Evolutionary conservation across 139 green algal genomes (phyloP), one percentile per base, ranked within the genome.

Genomic region (Closterium sp.): DNA sequence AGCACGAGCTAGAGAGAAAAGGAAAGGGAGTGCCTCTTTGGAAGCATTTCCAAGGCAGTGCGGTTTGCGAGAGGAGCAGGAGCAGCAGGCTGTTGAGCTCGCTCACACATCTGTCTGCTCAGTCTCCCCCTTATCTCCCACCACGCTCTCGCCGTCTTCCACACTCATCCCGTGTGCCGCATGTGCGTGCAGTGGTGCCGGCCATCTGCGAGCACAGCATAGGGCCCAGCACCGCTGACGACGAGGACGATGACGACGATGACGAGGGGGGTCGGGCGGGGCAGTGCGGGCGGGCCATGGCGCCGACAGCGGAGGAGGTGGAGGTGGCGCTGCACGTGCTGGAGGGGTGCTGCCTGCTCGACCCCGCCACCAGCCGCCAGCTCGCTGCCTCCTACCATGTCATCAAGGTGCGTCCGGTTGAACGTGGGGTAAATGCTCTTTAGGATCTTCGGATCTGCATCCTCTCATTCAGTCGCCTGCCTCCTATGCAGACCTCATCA

Each of bases 321-420:
- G 34, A 89, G 30, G 38, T n/a, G 36, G 35, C 89, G 25, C 38
- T 91, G 89, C 89, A 69, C 25, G 23, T 91, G 30, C 36, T 91
- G 89, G 89, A 91, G 34, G 89, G 89, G 25, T 91, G 89, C 89
- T 91, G 89, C 89, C 35, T 91, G 28, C 31, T 91, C 21, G 89
- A 91, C 66, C 28, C 89, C 36, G 43, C 43, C 43, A 76, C 69
- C 66, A 89, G 89, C 89, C 89, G 89, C 55, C 35, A 87, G 4
- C 36, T 89, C 30, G 89, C 35, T 23, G 89, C 89, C 33, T 38
- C 31, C 4, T 38, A 90, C 32, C 19, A 33, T 28, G 87, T 84
- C 4, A 33, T 38, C 10, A 90, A 90, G 35, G 87, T 90, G 38
- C 9, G 38, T 66, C 9, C 9, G 38, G 43, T 12, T 69, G 43